Evolutionary conservation across 2,329 filamentous ascomycete genomes (phyloP), one percentile per base, ranked within the genome.

Genomic region (Helminthosporium solani): DNA sequence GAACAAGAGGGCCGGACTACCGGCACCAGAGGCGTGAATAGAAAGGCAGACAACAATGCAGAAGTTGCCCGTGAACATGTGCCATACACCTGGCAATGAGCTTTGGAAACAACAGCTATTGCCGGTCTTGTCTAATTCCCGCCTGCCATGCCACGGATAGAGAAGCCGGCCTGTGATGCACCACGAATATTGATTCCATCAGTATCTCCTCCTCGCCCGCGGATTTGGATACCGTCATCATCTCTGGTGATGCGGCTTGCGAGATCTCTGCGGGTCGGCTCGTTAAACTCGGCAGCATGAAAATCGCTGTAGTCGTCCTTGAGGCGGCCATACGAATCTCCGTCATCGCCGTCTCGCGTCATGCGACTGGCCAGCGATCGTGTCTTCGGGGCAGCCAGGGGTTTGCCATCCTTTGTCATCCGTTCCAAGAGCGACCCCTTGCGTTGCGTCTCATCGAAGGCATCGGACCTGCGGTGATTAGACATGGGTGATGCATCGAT

Each of bases 391-490:
- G 44, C 38, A 6, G 44, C 38, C 14, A 67, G 31, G 12, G 64
- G 64, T 28, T 57, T 54, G 30, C 65, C 65, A 35, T 68, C 55
- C 47, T 67, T 68, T 8, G 65, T 68, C 65, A 68, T 68, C 40
- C 65, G 57, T 1, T 58, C 54, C 11, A 67, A 47, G 21, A 68
- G 46, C 11, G 61, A 65, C 14, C 57, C 60, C 40, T 55, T 41
- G 41, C 44, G 31, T 4, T 52, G 52, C n/a, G 61, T 58, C 33
- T 63, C 64, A 36, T 75, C 73, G 18, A 70, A 61, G 3, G 73
- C 74, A 40, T 73, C 72, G 28, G 70, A 70, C 18, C 75, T 69
- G 23, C 70, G 71, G 53, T 78, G 73, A 41, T 73, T 73, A 53
- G 66, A 68, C 56, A 64, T 66, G 2, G 72, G 73, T 50, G 71